These are phyloP conservation scores for Flammula alnicola DNA, from an alignment of 1,284 basidiomycete species.

Conservation along the genomic window DNA sequence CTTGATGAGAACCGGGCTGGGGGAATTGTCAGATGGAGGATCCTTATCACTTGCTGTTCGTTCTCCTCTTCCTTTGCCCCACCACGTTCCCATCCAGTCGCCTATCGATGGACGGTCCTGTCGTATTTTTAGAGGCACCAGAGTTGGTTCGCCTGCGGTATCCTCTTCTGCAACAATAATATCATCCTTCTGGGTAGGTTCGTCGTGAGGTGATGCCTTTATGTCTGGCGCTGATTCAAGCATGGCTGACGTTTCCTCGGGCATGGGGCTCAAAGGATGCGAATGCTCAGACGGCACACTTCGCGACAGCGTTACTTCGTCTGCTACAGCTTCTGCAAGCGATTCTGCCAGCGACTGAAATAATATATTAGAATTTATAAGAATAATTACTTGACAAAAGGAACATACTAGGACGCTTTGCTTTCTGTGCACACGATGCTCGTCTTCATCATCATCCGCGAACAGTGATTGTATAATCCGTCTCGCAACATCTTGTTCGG, in stretches of 20 bases:
- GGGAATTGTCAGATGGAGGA: conserved; percentile 12
- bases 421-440: conserved; percentile 54
- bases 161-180: conserved; percentile 16
- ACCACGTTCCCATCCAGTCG: conserved; percentile 76
- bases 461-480: conserved; percentile 72
- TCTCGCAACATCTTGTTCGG: conserved; percentile 66
- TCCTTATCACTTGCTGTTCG: conserved; percentile 27
- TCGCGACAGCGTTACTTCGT: conserved; percentile 51
- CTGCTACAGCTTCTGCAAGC: conserved; percentile 71
- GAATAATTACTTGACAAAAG: conserved; percentile 9
- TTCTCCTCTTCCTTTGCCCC: conserved; percentile 44
- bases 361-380: conserved; percentile 7
- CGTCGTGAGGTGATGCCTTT: conserved; percentile 13
- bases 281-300: conserved; percentile 41
- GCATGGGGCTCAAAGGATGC: conserved; percentile 35
- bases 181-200: conserved; percentile 6
- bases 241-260: conserved; percentile 32
- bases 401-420: conserved; percentile 59
- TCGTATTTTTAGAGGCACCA: conserved; percentile 30
- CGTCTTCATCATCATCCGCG: conserved; percentile 61
- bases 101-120: conserved; percentile 47
- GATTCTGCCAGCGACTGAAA: conserved; percentile 69
- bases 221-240: conserved; percentile 21
- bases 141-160: conserved; percentile 21
- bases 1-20: conserved; percentile 20